Evolutionary conservation across 2,329 filamentous ascomycete genomes (phyloP).

Genomic region (Aschersonia sp.): DNA sequence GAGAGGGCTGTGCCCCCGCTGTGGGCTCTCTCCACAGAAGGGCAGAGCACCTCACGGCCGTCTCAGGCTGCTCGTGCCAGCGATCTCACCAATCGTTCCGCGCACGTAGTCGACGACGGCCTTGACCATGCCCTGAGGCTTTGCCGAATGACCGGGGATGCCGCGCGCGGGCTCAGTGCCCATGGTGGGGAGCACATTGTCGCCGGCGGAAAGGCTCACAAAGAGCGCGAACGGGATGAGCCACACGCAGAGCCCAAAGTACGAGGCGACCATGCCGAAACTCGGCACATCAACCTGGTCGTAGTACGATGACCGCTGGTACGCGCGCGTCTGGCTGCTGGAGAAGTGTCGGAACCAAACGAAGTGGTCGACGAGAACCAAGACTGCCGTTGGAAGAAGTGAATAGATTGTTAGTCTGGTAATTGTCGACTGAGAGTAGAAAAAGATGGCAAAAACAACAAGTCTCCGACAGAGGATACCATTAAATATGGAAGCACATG

Average conservation of each 20-base stretch:
- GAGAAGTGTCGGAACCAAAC: constrained; percentile 94
- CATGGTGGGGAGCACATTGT: constrained; percentile 90
- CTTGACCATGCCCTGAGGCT: constrained; percentile 52
- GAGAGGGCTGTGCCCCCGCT: no score
- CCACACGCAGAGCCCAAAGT: constrained; percentile 95
- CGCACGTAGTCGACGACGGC: constrained; percentile 45
- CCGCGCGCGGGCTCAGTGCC: constrained; percentile 44
- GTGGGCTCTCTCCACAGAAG: no score
- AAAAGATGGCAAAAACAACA: neutral
- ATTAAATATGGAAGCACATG: no score
- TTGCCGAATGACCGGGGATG: constrained; percentile 27
- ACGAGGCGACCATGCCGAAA: constrained; percentile 90
- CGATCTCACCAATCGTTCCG: constrained; percentile 33
- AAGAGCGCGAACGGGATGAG: constrained; percentile 90
- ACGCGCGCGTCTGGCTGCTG: constrained; percentile 38
- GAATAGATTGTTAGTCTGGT: neutral
- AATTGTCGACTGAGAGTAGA: neutral
- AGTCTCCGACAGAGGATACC: no score
- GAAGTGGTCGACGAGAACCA: constrained; percentile 85
- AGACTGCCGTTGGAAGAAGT: constrained; percentile 29
- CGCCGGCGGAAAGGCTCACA: constrained; percentile 82
- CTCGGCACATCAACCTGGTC: constrained; percentile 52
- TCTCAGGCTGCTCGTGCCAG: constrained; percentile 12
- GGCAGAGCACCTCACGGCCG: constrained; percentile 5
- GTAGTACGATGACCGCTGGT: constrained; percentile 46